A percentile compares a stretch with the other conserved stretches of the same genome.
Conservation (phyloP, 2,329 filamentous ascomycete genomes). For the Magnaporthiopsis incrustans region DNA sequence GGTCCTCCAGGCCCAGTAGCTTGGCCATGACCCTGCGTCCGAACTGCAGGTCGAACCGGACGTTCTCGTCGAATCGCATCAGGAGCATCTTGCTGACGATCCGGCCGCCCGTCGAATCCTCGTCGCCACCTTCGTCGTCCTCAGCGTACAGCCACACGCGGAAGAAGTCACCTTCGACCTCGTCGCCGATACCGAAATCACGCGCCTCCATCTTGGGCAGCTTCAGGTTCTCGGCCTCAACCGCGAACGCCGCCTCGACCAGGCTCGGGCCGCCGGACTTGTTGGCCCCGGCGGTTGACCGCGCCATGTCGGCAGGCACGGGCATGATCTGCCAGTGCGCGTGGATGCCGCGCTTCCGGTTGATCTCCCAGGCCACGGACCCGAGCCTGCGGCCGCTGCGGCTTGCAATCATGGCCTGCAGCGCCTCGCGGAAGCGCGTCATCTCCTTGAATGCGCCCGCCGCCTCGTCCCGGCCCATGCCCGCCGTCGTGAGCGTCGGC, state of each 20-base stretch:
- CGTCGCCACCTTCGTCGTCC: slow-evolving; percentile 32
- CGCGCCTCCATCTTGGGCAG: slow-evolving; percentile 43
- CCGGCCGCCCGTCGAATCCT: slow-evolving; percentile 16
- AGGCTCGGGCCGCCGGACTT: slow-evolving; percentile 46
- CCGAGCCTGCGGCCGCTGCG: slow-evolving; percentile 56
- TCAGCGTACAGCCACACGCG: slow-evolving; percentile 72
- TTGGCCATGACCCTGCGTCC: slow-evolving; percentile 83
- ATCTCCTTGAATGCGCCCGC: slow-evolving; percentile 68
- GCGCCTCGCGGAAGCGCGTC: slow-evolving; percentile 65
- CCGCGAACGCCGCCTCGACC: slow-evolving; percentile 81
- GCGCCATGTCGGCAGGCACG: slow-evolving; percentile 57
- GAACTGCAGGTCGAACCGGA: slow-evolving; percentile 86
- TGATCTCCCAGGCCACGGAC: slow-evolving; percentile 88
- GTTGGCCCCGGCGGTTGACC: not conserved
- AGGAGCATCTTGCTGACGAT: slow-evolving; percentile 63
- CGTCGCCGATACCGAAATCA: slow-evolving; percentile 41
- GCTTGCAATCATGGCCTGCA: slow-evolving; percentile 71
- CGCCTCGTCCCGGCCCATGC: slow-evolving; percentile 52
- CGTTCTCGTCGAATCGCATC: slow-evolving; percentile 61
- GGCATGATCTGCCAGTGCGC: slow-evolving; percentile 92
- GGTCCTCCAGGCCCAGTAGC: slow-evolving; percentile 67
- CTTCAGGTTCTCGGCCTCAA: slow-evolving; percentile 70
- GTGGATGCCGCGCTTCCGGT: slow-evolving; percentile 71
- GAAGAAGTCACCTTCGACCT: slow-evolving; percentile 61
- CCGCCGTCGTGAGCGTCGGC: slow-evolving; percentile 54